Conservation (phyloP, 83 land plant species). For the Diphasiastrum complanatum region DNA sequence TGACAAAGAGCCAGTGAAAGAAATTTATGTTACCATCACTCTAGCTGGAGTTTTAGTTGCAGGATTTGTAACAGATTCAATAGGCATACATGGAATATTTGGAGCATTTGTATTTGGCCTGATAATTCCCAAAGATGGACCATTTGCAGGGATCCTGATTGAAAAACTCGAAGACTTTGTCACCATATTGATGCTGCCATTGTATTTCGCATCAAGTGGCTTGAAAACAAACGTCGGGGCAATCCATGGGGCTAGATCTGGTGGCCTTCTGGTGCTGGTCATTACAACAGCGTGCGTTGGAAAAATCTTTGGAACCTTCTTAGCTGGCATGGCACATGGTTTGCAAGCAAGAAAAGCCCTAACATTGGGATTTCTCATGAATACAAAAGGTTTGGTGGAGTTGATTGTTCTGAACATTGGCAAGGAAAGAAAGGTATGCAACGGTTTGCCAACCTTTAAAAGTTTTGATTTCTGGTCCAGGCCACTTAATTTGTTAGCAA, state of each 20-base stretch:
- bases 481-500: too few species aligned
- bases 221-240: conserved; percentile 63
- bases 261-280: conserved; percentile 66
- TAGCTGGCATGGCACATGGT: conserved; percentile 35
- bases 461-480: too few species aligned
- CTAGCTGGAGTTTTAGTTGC: conserved; percentile 51
- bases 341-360: conserved; percentile 51
- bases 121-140: conserved; percentile 57
- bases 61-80: conserved; percentile 64
- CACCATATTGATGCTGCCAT: conserved; percentile 58
- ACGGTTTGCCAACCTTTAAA: not conserved
- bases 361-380: conserved; percentile 67
- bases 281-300: conserved; percentile 60
- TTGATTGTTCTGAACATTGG: conserved; percentile 88
- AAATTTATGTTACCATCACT: conserved; percentile 50
- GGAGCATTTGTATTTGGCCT: conserved; percentile 83
- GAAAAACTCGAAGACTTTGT: conserved; percentile 81
- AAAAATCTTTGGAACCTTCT: conserved; percentile 66
- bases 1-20: conserved; percentile 54
- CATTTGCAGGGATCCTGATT: conserved; percentile 52
- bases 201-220: conserved; percentile 84
- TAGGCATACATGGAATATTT: conserved; percentile 77
- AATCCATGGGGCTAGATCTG: conserved; percentile 41
- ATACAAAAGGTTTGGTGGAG: conserved; percentile 83
- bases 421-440: conserved; percentile 58